Percentiles rank a stretch among this genome's conserved stretches.
Evolutionary conservation across 371 early-diverging fungal species (phyloP).

Genomic region (Rhizomucor pusillus): DNA sequence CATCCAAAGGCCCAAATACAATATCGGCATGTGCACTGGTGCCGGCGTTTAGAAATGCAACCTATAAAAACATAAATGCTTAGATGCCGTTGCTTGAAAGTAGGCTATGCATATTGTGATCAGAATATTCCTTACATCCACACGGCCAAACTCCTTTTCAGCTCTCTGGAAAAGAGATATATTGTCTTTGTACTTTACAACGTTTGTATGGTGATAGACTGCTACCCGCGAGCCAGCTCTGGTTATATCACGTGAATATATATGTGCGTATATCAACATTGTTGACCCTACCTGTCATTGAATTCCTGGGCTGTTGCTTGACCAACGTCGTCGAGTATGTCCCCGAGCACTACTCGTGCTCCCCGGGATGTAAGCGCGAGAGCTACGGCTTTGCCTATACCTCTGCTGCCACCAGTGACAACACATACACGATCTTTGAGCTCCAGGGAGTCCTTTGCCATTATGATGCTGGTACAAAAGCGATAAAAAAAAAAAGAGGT

Average conservation of each 20-base stretch:
- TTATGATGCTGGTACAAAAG: no score
- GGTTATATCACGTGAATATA: not conserved
- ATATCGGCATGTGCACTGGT: not conserved
- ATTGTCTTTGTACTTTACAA: conserved; percentile 48
- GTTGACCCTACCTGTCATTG: conserved; percentile 30
- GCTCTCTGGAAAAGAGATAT: conserved; percentile 48
- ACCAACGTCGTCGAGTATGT: conserved; percentile 49
- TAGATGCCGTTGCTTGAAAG: not conserved
- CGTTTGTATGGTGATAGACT: conserved; percentile 57
- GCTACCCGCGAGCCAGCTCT: conserved; percentile 23
- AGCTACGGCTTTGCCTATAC: conserved; percentile 59
- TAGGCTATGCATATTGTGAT: not conserved
- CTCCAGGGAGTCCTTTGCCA: no score
- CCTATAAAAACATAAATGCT: not conserved
- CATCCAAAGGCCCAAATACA: conserved; percentile 6
- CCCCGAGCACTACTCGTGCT: conserved; percentile 61
- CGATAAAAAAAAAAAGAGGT: no score
- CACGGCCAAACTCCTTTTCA: conserved; percentile 47
- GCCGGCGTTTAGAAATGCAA: conserved; percentile 9
- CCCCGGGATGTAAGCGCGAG: conserved; percentile 44
- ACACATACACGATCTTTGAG: conserved; percentile 52
- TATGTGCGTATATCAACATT: not conserved
- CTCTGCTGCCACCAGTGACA: conserved; percentile 62
- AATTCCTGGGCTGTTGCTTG: conserved; percentile 28
- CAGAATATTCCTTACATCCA: conserved; percentile 49